These are phyloP conservation scores for Yarrowia yakushimensis DNA, from an alignment of 805 yeast species.

Conservation along the genomic window DNA sequence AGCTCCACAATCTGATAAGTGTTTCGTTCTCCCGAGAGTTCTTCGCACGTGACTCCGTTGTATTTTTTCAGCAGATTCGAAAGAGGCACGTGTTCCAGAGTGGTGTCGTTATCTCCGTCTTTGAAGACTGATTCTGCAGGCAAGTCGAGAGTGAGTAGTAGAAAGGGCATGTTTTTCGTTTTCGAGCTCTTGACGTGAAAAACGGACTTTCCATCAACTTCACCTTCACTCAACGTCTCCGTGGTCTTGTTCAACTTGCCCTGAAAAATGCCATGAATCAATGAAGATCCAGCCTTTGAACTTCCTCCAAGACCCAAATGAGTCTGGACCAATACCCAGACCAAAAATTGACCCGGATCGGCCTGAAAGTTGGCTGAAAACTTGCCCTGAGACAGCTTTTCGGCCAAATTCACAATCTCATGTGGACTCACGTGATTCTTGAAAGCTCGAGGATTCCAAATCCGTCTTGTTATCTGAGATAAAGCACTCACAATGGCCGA, in stretches of 20 bases:
- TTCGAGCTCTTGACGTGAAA: constrained; percentile 31
- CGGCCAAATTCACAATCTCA: constrained; percentile 53
- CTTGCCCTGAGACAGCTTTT: constrained; percentile 44
- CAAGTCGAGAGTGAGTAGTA: constrained; percentile 56
- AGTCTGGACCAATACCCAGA: constrained; percentile 57
- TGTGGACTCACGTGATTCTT: constrained; percentile 64
- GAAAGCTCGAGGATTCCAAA: constrained; percentile 63
- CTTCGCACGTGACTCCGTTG: constrained; percentile 37
- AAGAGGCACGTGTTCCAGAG: constrained; percentile 52
- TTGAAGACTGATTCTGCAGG: constrained; percentile 58
- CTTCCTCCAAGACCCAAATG: constrained; percentile 38
- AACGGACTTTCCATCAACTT: constrained; percentile 31
- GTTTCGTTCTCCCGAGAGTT: constrained; percentile 40
- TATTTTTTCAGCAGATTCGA: constrained; percentile 43
- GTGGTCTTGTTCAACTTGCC: constrained; percentile 48
- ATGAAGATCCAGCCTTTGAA: constrained; percentile 32
- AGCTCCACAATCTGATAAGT: constrained; percentile 42
- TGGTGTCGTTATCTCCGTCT: constrained; percentile 43
- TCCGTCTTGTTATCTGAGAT: constrained; percentile 40
- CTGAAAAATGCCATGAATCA: constrained; percentile 45
- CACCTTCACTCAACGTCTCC: constrained; percentile 33
- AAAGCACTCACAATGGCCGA: not conserved
- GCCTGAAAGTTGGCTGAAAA: constrained; percentile 42
- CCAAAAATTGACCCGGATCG: constrained; percentile 56
- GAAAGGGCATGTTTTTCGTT: constrained; percentile 39